Conservation (phyloP, 2,329 filamentous ascomycete species). For the Aureobasidium mangrovei region DNA sequence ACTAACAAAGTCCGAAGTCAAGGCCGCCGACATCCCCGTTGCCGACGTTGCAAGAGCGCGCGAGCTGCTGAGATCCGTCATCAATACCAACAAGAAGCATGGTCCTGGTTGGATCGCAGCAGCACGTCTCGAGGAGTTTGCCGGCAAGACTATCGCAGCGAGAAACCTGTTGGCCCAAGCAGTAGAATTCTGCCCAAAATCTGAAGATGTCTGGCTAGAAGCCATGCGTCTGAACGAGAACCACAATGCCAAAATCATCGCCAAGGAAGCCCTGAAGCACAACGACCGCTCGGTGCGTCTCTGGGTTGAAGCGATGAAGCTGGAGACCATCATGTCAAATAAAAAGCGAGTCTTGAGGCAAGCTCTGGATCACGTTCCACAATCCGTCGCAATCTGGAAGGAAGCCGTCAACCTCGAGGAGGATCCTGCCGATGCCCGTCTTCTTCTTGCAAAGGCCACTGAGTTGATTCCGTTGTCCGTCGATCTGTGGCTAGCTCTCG, state of each 20-base stretch:
- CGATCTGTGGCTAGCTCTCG: slow-evolving; percentile 90
- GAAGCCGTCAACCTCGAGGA: slow-evolving; percentile 94
- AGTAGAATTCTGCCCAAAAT: slow-evolving; percentile 85
- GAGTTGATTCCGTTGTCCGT: slow-evolving; percentile 90
- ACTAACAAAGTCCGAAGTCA: slow-evolving; percentile 70
- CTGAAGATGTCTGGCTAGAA: slow-evolving; percentile 91
- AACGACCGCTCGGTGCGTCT: slow-evolving; percentile 81
- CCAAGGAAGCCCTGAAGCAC: slow-evolving; percentile 82
- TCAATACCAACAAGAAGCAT: slow-evolving; percentile 93
- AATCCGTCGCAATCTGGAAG: slow-evolving; percentile 97
- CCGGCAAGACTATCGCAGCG: slow-evolving; percentile 83
- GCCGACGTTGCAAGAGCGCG: slow-evolving; percentile 93
- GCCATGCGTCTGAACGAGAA: slow-evolving; percentile 88
- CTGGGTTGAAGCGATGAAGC: slow-evolving; percentile 91
- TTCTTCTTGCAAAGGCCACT: slow-evolving; percentile 88
- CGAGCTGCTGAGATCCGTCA: slow-evolving; percentile 87
- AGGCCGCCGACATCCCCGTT: slow-evolving; percentile 72
- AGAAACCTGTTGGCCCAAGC: slow-evolving; percentile 81
- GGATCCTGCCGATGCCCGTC: slow-evolving; percentile 73
- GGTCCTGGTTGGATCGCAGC: slow-evolving; percentile 94
- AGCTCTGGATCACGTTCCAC: slow-evolving; percentile 83
- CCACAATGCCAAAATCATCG: slow-evolving; percentile 91
- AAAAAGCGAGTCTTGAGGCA: slow-evolving; percentile 91
- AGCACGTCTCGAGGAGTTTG: slow-evolving; percentile 82
- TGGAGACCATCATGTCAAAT: slow-evolving; percentile 72